These are phyloP conservation scores for Xylariaceae sp. DNA, from an alignment of 2,329 filamentous ascomycete species.

Conservation along the genomic window DNA sequence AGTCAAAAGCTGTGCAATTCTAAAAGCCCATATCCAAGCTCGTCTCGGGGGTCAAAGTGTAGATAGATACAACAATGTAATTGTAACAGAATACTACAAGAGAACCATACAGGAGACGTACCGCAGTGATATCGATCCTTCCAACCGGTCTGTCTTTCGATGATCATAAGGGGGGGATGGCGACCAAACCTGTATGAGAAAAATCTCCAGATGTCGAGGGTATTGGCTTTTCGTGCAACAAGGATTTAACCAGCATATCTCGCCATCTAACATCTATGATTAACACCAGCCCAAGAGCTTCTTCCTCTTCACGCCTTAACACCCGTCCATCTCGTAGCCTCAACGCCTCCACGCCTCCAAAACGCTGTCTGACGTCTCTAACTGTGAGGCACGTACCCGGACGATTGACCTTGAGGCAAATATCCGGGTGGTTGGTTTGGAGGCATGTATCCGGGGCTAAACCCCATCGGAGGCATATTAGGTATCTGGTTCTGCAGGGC, in stretches of 20 bases:
- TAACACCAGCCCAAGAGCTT: background rate
- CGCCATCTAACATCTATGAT: background rate
- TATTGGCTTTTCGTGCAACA: background rate
- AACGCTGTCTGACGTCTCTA: background rate
- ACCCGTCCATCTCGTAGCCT: background rate
- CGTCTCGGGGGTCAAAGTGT: no score
- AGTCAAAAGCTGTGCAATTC: no score
- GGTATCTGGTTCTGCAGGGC: no score
- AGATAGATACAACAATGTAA: no score
- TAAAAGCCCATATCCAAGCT: no score
- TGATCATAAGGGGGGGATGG: background rate
- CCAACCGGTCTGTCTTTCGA: no score
- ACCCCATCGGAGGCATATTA: constrained; percentile 29
- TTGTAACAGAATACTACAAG: no score
- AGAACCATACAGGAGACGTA: no score
- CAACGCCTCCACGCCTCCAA: background rate
- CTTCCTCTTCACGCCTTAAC: background rate
- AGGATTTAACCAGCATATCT: background rate
- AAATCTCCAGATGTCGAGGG: background rate
- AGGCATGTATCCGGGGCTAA: constrained; percentile 35
- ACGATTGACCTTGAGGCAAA: no score
- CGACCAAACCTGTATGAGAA: background rate
- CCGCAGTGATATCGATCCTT: no score
- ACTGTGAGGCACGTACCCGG: no score
- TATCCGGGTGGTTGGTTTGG: constrained; percentile 11